Evolutionary conservation across 495 filamentous ascomycete species (phyloP).

Genomic region (Staphylotrichum tortipilum): DNA sequence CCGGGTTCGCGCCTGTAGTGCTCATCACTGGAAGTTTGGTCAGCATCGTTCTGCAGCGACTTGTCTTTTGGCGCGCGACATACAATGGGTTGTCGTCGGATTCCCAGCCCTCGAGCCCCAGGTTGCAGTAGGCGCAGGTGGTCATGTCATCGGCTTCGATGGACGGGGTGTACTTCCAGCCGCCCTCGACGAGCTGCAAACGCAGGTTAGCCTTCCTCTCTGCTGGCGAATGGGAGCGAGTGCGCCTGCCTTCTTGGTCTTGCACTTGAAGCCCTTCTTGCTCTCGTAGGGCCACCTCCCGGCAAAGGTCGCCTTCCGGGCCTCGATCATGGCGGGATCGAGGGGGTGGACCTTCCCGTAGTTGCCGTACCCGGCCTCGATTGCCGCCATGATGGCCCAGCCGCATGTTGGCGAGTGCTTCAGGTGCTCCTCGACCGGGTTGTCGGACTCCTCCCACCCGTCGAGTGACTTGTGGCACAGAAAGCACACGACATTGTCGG

Average conservation of each 20-base stretch:
- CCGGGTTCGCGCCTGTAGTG: constrained; percentile 68
- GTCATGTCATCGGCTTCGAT: constrained; percentile 73
- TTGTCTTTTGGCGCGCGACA: constrained; percentile 25
- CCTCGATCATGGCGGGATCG: constrained; percentile 57
- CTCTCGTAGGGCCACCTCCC: constrained; percentile 78
- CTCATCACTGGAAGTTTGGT: constrained; percentile 58
- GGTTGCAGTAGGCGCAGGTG: constrained; percentile 77
- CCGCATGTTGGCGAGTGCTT: constrained; percentile 73
- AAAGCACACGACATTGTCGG: constrained; percentile 88
- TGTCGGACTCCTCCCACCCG: constrained; percentile 82
- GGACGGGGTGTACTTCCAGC: constrained; percentile 87
- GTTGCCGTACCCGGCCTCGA: constrained; percentile 58
- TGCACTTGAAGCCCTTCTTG: constrained; percentile 81
- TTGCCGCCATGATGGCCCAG: constrained; percentile 74
- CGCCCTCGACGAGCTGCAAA: constrained; percentile 73
- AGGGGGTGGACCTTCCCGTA: constrained; percentile 62
- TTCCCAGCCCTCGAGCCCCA: constrained; percentile 88
- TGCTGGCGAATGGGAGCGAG: neutral
- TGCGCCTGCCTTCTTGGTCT: constrained; percentile 65
- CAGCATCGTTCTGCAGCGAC: constrained; percentile 6
- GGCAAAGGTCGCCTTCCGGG: constrained; percentile 71
- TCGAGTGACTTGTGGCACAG: constrained; percentile 69
- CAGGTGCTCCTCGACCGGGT: constrained; percentile 74
- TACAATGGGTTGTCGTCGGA: constrained; percentile 79
- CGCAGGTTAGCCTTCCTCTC: neutral